A percentile compares a stretch with the other conserved stretches of the same genome.
Evolutionary conservation across 768 basidiomycete genomes (phyloP).

Genomic region (Scleroderma citrinum): DNA sequence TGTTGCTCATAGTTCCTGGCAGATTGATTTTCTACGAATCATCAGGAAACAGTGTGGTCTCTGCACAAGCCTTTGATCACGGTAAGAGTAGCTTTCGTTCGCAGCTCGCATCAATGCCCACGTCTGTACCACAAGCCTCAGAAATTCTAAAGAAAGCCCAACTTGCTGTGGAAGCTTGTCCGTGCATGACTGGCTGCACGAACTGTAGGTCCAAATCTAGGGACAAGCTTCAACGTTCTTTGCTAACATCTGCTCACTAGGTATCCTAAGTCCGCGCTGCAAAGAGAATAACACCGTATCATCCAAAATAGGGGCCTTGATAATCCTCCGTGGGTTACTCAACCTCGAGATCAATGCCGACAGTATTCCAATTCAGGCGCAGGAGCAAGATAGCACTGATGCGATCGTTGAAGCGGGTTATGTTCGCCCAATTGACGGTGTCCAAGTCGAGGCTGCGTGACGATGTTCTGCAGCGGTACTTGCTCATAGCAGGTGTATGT

Average conservation of each 20-base stretch:
- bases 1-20: not conserved
- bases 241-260: slow-evolving; percentile 33
- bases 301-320: slow-evolving; percentile 68
- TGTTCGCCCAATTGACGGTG: slow-evolving; percentile 39
- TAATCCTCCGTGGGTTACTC: slow-evolving; percentile 60
- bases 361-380: slow-evolving; percentile 30
- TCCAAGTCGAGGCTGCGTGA: slow-evolving; percentile 39
- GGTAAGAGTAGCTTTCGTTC: slow-evolving; percentile 33
- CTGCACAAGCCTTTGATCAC: slow-evolving; percentile 79
- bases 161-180: slow-evolving; percentile 51
- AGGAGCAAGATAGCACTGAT: slow-evolving; percentile 29
- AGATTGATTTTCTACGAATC: slow-evolving; percentile 82
- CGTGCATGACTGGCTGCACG: slow-evolving; percentile 64
- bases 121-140: slow-evolving; percentile 34
- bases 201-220: slow-evolving; percentile 43
- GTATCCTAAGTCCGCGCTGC: slow-evolving; percentile 61
- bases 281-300: slow-evolving; percentile 66
- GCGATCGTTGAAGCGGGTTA: slow-evolving; percentile 51
- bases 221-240: not conserved
- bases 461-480: too few relatives aligned
- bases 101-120: not conserved
- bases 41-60: slow-evolving; percentile 62
- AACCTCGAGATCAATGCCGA: slow-evolving; percentile 36
- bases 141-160: slow-evolving; percentile 57
- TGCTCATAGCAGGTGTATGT: not conserved